A percentile compares a stretch with the other conserved stretches of the same genome.
These are phyloP conservation scores for Staphylotrichum longicolle DNA, from an alignment of 495 filamentous ascomycete species.

Conservation along the genomic window DNA sequence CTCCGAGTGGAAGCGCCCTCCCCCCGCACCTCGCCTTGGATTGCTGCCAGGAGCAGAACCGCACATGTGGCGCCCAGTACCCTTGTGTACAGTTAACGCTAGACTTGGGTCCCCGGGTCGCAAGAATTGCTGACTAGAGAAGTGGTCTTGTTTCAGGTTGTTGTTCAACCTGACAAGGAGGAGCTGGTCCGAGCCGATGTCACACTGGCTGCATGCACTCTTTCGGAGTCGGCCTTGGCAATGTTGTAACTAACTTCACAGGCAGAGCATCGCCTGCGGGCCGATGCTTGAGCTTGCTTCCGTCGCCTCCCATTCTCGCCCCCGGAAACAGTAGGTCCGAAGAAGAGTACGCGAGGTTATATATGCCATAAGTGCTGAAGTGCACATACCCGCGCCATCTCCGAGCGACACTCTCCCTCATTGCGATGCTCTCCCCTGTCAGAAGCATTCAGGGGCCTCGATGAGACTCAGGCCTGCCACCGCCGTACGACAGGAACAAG, in stretches of 20 bases:
- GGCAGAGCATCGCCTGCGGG: neutral
- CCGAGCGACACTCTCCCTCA: neutral
- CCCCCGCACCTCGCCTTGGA: too few relatives aligned
- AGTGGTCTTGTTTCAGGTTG: constrained; percentile 15
- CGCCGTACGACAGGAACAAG: neutral
- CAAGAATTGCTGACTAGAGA: constrained; percentile 27
- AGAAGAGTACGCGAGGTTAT: neutral
- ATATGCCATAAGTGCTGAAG: neutral
- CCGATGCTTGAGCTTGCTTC: neutral
- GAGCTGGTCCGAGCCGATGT: constrained; percentile 26
- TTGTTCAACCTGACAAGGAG: constrained; percentile 14
- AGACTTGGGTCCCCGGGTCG: constrained; percentile 17
- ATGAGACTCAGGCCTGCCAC: neutral
- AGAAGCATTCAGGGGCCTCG: neutral
- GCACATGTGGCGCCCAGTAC: constrained; percentile 9
- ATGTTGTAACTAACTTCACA: neutral
- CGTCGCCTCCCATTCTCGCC: neutral
- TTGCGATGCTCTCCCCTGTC: neutral
- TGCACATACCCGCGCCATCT: constrained; percentile 5
- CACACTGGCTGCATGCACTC: constrained; percentile 18
- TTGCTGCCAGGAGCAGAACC: neutral
- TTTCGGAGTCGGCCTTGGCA: constrained; percentile 12
- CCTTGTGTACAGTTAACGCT: constrained; percentile 8
- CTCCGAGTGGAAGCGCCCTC: neutral
- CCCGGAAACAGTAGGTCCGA: constrained; percentile 5